Conservation (phyloP, 768 basidiomycete species). For the Cubamyces sp. region DNA sequence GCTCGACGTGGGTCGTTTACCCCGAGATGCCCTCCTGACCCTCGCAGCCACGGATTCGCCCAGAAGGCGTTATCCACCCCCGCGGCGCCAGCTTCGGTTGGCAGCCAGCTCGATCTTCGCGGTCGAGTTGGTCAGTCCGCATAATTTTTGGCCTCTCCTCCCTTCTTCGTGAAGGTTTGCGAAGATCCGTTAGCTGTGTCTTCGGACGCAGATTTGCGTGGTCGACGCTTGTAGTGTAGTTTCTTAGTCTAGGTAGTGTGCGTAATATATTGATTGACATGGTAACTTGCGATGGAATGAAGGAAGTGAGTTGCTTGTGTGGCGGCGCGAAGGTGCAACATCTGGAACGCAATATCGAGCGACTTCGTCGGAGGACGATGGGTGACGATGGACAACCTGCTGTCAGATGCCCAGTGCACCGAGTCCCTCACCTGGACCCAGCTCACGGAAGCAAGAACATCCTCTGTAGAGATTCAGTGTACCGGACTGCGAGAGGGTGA, state of each 20-base stretch:
- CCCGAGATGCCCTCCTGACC: conserved; percentile 6
- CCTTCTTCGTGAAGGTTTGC: conserved; percentile 41
- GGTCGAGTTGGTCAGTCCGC: conserved; percentile 24
- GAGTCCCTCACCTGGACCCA: no score
- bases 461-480: no score
- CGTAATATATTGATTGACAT: no score
- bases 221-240: neutral
- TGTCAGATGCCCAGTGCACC: no score
- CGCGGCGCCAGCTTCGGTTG: conserved; percentile 12
- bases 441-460: no score
- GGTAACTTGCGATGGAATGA: no score
- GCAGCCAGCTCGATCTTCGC: conserved; percentile 1
- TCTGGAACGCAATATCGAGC: no score
- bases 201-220: conserved; percentile 17
- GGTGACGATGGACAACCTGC: no score
- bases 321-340: neutral
- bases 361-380: no score
- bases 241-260: neutral
- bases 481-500: neutral
- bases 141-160: conserved; percentile 38
- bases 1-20: neutral
- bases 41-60: neutral
- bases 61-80: neutral
- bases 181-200: conserved; percentile 12
- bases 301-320: no score